Base-by-base conservation (phyloP, 306 rosid species). In the Parietaria judaica region DNA sequence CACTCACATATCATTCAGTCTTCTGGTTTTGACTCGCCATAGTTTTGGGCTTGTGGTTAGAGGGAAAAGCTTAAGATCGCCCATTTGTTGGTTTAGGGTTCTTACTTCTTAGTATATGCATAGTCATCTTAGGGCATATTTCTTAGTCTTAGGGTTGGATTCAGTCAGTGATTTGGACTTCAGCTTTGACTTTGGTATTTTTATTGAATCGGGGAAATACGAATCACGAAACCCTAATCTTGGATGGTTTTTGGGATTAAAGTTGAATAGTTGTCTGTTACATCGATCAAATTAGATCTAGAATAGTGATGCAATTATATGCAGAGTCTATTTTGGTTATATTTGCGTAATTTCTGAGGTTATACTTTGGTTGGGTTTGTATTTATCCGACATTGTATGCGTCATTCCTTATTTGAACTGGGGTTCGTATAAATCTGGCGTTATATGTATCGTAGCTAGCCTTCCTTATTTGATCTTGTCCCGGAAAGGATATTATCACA, bases 1-100 rank as follows among this genome's bases (percentile, higher is more conserved):
- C 59, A 60, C 52, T 35, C 74, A 57, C 75, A 46, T 45, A 54
- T 66, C 31, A 62, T 17, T 76, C 72, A 49, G 14, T 49, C 53
- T 8, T 49, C 45, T 54, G 62, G 23, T 38, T 57, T 58, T 49
- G 49, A 36, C 31, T 67, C 36, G 45, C 37, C 39, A 16, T 56
- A 11, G 37, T 38, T 44, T n/a, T n/a, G n/a, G n/a, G n/a, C n/a
- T 4, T 61, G 4, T 50, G 38, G 39, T 34, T 14, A 36, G 31
- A 14, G 14, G 7, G 35, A 36, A 39, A 17, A 44, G 41, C 66
- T 31, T 8, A 41, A 41, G 45, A 41, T 41, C 45, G 56, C 48
- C 43, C 54, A 17, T 66, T 63, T 53, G 58, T 55, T n/a, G 49
- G 60, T 41, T 51, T 52, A 23, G 31, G 31, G 31, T 23, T 23